Evolutionary conservation across 192 early-diverging fungal genomes (phyloP).

Genomic region (Umbelopsis sp.): DNA sequence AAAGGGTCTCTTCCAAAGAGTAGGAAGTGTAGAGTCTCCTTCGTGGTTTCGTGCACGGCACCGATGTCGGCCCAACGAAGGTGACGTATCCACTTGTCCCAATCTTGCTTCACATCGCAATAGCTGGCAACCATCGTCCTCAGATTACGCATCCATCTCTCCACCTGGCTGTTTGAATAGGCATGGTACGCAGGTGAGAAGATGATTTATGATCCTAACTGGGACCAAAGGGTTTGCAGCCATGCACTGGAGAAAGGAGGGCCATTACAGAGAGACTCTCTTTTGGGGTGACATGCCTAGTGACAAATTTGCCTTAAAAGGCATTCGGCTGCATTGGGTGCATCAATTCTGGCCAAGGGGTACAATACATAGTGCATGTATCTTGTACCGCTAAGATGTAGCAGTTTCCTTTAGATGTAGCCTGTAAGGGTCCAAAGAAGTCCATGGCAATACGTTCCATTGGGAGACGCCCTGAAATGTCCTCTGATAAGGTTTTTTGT

Average conservation of each 20-base stretch:
- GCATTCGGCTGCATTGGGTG: background rate
- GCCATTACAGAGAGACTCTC: background rate
- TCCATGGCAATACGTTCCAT: background rate
- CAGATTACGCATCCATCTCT: background rate
- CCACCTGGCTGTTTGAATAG: background rate
- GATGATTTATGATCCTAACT: background rate
- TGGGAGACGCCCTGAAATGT: background rate
- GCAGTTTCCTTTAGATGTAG: background rate
- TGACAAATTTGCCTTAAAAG: background rate
- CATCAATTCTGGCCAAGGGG: background rate
- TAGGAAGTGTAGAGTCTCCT: too few relatives aligned
- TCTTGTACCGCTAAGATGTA: background rate
- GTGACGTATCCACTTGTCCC: background rate
- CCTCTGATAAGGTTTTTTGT: background rate
- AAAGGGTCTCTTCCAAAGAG: too few relatives aligned
- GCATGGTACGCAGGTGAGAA: background rate
- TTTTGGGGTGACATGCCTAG: background rate
- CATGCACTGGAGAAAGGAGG: background rate
- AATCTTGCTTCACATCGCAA: background rate
- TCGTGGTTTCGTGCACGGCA: too few relatives aligned
- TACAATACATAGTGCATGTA: background rate
- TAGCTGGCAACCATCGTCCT: background rate
- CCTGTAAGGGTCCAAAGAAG: background rate
- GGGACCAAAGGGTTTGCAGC: background rate
- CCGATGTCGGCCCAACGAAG: too few relatives aligned